phyloP scores from a whole-genome alignment of 768 basidiomycete genomes.

The Pleurotus tuoliensis region DNA sequence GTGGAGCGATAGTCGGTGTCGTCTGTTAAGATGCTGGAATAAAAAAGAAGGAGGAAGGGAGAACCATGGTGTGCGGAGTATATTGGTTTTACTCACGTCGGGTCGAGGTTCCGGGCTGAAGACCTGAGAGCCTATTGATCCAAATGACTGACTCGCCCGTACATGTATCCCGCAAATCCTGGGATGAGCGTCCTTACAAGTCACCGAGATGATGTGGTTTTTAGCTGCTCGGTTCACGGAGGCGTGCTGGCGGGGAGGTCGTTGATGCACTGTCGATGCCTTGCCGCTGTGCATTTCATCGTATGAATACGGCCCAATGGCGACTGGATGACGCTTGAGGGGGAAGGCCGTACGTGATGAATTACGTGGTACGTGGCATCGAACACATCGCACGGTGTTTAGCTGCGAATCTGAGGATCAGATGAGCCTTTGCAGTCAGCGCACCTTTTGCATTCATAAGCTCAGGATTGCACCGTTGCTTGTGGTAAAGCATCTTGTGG shows the following conservation, averaged over 20 bases:
- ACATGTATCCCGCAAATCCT: conserved; percentile 8
- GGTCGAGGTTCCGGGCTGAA: conserved; percentile 6
- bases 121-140: not conserved
- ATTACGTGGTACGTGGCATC: not conserved
- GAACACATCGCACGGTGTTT: not conserved
- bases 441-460: not conserved
- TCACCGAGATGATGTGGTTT: too few relatives aligned
- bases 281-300: too few relatives aligned
- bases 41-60: not conserved
- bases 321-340: not conserved
- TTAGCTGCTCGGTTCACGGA: too few relatives aligned
- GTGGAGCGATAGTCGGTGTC: not conserved
- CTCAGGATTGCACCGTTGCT: conserved; percentile 1
- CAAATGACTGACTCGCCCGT: not conserved
- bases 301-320: too few relatives aligned
- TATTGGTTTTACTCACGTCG: not conserved
- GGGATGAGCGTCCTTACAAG: not conserved
- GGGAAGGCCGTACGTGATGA: too few relatives aligned
- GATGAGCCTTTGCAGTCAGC: not conserved
- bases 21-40: not conserved
- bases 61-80: not conserved
- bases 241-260: too few relatives aligned
- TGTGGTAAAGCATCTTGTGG: too few relatives aligned
- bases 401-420: conserved; percentile 4
- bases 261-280: too few relatives aligned